Conservation (phyloP, 257 asterid species). For the Fraxinus anomala region DNA sequence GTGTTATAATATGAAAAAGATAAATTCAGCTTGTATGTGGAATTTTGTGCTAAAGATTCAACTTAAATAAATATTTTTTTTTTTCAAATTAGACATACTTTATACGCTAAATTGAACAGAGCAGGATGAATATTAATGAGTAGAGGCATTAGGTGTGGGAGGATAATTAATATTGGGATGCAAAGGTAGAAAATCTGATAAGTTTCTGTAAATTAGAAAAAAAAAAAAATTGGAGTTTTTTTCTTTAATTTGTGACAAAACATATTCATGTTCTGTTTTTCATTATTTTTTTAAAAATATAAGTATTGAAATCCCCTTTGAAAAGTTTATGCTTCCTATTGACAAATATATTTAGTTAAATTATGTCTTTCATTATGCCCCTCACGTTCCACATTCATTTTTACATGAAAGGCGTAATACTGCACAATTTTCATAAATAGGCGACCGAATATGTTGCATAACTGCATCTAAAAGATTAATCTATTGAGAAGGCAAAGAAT, state of each 20-base stretch:
- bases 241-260: neutral
- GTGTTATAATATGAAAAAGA: too few relatives aligned
- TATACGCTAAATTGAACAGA: neutral
- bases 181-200: neutral
- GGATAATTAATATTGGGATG: neutral
- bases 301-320: neutral
- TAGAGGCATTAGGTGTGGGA: neutral
- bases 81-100: neutral
- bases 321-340: too few relatives aligned
- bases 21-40: too few relatives aligned
- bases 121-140: neutral
- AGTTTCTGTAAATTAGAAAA: neutral
- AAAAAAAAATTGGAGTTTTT: neutral
- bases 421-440: too few relatives aligned
- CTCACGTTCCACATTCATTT: neutral
- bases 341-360: too few relatives aligned
- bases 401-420: neutral
- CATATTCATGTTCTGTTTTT: neutral
- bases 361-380: neutral
- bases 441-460: neutral
- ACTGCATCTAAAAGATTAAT: neutral
- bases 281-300: neutral
- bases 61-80: too few relatives aligned
- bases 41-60: too few relatives aligned
- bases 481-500: neutral